Evolutionary conservation across 2,329 filamentous ascomycete genomes (phyloP), one percentile per base, ranked within the genome.

Genomic region (Ilyonectria mors-panacis): DNA sequence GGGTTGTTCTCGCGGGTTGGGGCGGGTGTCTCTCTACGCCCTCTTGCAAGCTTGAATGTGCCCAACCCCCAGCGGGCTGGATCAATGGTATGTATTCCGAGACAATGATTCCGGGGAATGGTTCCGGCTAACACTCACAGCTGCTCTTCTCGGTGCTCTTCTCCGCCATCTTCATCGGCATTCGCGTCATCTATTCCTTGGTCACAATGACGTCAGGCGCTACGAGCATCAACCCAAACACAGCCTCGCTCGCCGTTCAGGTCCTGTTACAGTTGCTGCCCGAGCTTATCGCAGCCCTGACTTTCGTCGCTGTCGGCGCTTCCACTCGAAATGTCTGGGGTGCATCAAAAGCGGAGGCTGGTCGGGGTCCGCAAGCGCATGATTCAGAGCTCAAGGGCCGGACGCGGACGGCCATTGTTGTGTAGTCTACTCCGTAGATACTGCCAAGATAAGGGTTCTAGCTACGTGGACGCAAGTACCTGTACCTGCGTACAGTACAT

Each of bases 171-270:
- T 66, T 66, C 30, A 60, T 66, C 50, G 63, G 63, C 55, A 63
- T 66, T 54, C 63, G 59, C 19, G 55, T 66, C 42, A 50, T 66
- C 48, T 66, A 66, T 54, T 33, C 63, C 7, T 59, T 68, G 13
- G 63, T 54, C 23, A 48, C 54, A 2, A 19, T 68, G 39, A 66
- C 63, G 33, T 68, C 63, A 15, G 33, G 48, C 55, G 13, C 55
- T 9, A 15, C 53, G 2, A 37, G 54, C 21, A 47, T 65, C 47
- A 55, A 63, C 39, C 66, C 62, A 8, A 39, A 7, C 33, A 59
- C 51, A 17, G 65, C 57, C 26, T 58, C 61, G 33, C 51, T 65
- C 19, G 61, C 57, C 2, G 28, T 68, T 30, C 58, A 59, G 23
- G 58, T 68, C 19, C n/a, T 55, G 6, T 48, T 68, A 12, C 39